Evolutionary conservation across 441 rosid genomes (phyloP).

Genomic region (Melianthus villosus): DNA sequence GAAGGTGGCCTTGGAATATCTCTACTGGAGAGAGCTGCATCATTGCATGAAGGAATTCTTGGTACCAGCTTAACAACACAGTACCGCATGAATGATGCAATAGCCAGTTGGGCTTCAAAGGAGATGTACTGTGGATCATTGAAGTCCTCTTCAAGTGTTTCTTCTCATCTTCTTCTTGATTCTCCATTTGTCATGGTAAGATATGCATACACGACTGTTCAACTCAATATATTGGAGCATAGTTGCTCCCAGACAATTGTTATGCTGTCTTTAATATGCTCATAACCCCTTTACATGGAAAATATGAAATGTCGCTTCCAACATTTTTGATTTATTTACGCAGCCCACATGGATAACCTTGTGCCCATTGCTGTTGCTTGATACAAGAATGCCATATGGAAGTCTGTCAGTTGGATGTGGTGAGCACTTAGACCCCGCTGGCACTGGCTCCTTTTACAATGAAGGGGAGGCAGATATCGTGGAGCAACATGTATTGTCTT

Average conservation of each 20-base stretch:
- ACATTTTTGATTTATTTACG: constrained; percentile 12
- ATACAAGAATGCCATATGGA: constrained; percentile 91
- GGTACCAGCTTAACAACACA: constrained; percentile 55
- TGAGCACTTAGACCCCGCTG: constrained; percentile 93
- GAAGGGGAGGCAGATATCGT: constrained; percentile 97
- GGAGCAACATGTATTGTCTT: constrained; percentile 62
- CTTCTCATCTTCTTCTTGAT: constrained; percentile 78
- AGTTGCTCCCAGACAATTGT: no score
- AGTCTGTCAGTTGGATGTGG: constrained; percentile 78
- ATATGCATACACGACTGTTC: constrained; percentile 4
- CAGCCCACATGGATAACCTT: constrained; percentile 90
- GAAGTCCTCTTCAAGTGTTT: constrained; percentile 50
- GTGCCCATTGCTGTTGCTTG: constrained; percentile 81
- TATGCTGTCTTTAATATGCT: no score
- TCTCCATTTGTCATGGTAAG: constrained; percentile 84
- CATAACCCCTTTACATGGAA: background rate
- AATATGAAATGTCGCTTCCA: constrained; percentile 1
- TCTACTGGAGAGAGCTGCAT: constrained; percentile 63
- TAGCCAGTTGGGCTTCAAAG: constrained; percentile 93
- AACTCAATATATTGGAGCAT: constrained; percentile 10
- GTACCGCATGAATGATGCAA: constrained; percentile 88
- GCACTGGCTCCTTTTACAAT: constrained; percentile 86
- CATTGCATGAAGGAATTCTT: constrained; percentile 59
- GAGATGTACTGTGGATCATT: constrained; percentile 85
- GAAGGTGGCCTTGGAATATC: constrained; percentile 90